phyloP scores from a whole-genome alignment of 1,139 yeast species.

The Candida neerlandica region DNA sequence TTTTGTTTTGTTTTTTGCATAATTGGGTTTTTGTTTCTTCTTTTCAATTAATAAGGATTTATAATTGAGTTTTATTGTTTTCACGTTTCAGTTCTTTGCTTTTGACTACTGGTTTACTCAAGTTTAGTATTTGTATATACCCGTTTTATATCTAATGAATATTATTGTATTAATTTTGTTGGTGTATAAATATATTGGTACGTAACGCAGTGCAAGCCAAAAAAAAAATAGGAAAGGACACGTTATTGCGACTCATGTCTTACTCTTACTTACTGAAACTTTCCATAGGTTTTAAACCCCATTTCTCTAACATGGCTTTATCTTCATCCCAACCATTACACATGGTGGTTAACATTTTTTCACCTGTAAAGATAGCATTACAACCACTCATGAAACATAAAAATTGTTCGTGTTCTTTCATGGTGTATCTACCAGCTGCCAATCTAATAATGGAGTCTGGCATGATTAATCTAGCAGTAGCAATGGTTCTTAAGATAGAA shows the following conservation, averaged over 20 bases:
- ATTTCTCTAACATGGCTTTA: conserved; percentile 60
- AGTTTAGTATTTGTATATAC: no score
- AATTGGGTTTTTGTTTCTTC: no score
- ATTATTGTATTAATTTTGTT: no score
- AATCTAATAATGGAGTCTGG: conserved; percentile 70
- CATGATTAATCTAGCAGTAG: conserved; percentile 76
- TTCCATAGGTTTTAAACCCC: conserved; percentile 77
- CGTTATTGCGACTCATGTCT: neutral
- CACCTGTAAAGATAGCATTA: conserved; percentile 81
- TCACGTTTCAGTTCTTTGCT: no score
- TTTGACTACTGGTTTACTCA: no score
- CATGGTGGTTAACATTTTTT: conserved; percentile 79
- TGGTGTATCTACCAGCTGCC: conserved; percentile 82
- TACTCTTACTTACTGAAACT: conserved; percentile 23
- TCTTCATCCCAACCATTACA: conserved; percentile 89
- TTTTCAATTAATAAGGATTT: no score
- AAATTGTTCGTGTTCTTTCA: conserved; percentile 77
- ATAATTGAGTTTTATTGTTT: no score
- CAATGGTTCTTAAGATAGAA: conserved; percentile 65
- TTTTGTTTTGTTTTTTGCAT: no score
- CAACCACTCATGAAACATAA: conserved; percentile 78
- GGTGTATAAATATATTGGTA: no score
- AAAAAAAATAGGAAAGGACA: no score
- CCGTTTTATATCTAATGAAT: no score
- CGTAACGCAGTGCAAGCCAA: no score